phyloP scores from a whole-genome alignment of 305 asterid genomes.

The Fraxinus sp. region DNA sequence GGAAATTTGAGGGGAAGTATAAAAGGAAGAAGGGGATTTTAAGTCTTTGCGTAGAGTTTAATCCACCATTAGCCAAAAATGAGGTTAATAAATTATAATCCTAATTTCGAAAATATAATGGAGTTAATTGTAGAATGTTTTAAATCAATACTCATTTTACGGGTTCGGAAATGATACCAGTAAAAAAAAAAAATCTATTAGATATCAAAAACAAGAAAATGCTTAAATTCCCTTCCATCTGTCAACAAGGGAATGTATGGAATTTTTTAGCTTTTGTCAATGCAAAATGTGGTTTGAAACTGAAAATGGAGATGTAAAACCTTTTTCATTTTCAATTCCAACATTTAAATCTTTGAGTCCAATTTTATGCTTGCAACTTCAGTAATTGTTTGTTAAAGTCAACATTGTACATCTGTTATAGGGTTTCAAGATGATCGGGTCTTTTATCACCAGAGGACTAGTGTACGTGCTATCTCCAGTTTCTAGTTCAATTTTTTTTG shows the following conservation, averaged over 20 bases:
- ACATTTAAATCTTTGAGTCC: not conserved
- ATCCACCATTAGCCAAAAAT: not conserved
- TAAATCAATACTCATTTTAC: not conserved
- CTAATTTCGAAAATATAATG: not conserved
- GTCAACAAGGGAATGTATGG: not conserved
- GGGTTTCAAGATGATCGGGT: constrained; percentile 50
- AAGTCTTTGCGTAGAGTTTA: not conserved
- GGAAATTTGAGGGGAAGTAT: not conserved
- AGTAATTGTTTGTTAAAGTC: not conserved
- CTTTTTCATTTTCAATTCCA: not conserved
- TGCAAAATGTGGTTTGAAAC: not conserved
- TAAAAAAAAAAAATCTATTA: not conserved
- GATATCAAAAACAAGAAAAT: not conserved
- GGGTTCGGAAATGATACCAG: not conserved
- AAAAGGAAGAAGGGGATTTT: not conserved
- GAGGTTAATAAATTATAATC: not conserved
- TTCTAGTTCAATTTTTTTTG: not conserved
- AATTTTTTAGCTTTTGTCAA: not conserved
- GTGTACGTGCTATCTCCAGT: constrained; percentile 31
- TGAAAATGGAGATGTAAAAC: not conserved
- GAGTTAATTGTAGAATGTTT: not conserved
- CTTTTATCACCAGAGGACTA: constrained; percentile 43
- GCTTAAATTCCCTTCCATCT: not conserved
- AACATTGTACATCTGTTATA: not conserved
- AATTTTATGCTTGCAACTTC: not conserved